phyloP scores from a whole-genome alignment of 495 filamentous ascomycete species.

The Hyaloscypha bicolor region DNA sequence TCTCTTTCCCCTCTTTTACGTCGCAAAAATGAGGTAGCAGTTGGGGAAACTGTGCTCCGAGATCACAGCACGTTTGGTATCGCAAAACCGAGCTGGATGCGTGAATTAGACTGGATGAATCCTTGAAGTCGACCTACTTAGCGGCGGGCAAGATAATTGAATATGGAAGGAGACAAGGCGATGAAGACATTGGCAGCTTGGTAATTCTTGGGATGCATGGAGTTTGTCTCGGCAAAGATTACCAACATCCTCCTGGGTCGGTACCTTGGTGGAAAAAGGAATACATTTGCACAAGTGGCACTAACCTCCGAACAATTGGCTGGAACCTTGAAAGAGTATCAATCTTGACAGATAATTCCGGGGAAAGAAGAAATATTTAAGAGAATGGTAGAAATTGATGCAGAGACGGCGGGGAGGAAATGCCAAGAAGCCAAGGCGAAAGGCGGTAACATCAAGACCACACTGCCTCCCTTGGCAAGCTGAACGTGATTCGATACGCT shows the following conservation, averaged over 20 bases:
- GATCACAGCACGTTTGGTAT: background rate
- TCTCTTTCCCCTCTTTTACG: background rate
- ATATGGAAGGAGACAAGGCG: slow-evolving; percentile 7
- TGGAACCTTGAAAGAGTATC: background rate
- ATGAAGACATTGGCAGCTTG: slow-evolving; percentile 6
- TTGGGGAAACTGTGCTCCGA: background rate
- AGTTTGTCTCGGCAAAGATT: background rate
- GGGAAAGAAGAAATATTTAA: background rate
- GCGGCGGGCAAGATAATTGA: background rate
- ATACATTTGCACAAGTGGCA: background rate
- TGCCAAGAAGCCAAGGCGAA: background rate
- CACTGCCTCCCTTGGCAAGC: background rate
- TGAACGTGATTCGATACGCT: background rate
- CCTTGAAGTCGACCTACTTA: background rate
- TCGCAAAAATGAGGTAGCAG: background rate
- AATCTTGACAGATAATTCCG: background rate
- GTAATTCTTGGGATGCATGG: slow-evolving; percentile 1
- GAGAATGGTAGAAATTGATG: background rate
- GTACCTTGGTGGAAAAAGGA: background rate
- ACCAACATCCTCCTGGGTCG: background rate
- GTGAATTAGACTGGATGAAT: background rate
- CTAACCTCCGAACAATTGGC: background rate
- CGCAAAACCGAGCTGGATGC: background rate
- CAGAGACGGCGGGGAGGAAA: background rate
- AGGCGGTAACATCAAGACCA: background rate